Base-by-base conservation (phyloP, 2,329 filamentous ascomycete genomes). In the Hymenoscyphus fraxineus region DNA sequence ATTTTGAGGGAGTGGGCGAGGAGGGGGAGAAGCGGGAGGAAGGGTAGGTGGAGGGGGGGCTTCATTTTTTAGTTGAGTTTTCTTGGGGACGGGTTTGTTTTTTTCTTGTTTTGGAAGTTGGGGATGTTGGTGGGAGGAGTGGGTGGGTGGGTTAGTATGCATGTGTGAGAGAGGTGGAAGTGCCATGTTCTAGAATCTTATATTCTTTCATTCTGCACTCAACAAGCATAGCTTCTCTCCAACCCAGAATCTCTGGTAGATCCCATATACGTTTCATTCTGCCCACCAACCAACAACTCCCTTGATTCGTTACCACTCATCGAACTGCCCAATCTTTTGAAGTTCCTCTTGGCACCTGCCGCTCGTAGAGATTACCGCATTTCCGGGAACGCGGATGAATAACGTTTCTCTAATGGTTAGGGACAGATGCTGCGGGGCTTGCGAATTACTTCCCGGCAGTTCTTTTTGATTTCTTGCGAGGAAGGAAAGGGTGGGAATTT, bases 1-100 rank as follows among this genome's bases (percentile, higher is more conserved):
- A 66, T 66, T 32, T 63, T 66, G 4, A 66, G 40, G 13, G 54
- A 12, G 12, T 35, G 54, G 16, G 22, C 22, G 10, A 40, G 13
- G 27, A 58, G 22, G 5, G 47, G 39, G 15, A 35, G 15, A 12
- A 4, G n/a, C 4, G 47, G 32, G 6, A 58, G 38, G 38, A 19
- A 38, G 19, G 35, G 19, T 15, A 58, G 10, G 7, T 58, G 55
- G 31, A 54, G 15, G 13, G 13, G 7, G 6, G 19, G 55, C 35
- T 32, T 47, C 60, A 62, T 62, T 27, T 22, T 12, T 47, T n/a
- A 51, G 12, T 22, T 27, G 1, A 1, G 27, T 27, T 27, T 27
- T 27, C 27, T 27, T 27, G 27, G 27, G 44, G 7, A 12, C n/a
- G 41, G 6, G 6, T 44, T 15, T 16, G 4, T n/a, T 15, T 44